phyloP scores from a whole-genome alignment of 768 basidiomycete species.

The Leucocoprinus birnbaumii region DNA sequence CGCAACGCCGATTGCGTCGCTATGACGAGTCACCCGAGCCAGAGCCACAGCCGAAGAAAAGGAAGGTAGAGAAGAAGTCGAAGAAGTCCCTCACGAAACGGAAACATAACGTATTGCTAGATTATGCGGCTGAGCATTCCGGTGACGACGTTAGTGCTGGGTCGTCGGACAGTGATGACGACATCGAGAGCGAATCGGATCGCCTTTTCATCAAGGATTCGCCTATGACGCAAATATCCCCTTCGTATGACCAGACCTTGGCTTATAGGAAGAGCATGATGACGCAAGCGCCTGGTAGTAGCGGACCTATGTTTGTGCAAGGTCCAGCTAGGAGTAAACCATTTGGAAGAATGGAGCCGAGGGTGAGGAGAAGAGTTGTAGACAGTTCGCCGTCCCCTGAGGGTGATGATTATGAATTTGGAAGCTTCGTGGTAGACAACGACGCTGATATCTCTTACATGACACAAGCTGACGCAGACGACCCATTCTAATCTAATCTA shows the following conservation, averaged over 20 bases:
- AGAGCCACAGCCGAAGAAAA: constrained; percentile 15
- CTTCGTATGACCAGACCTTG: constrained; percentile 71
- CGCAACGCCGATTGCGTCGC: constrained; percentile 35
- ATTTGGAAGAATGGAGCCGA: constrained; percentile 35
- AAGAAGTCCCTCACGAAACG: constrained; percentile 23
- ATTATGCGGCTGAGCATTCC: constrained; percentile 73
- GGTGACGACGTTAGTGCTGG: constrained; percentile 76
- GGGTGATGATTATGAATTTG: constrained; percentile 60
- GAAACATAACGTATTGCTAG: constrained; percentile 44
- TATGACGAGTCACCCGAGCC: constrained; percentile 23
- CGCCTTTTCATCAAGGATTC: constrained; percentile 61
- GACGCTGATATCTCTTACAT: constrained; percentile 63
- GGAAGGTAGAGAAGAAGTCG: constrained; percentile 9
- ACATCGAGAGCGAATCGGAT: constrained; percentile 66
- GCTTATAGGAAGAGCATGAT: constrained; percentile 71
- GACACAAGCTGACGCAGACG: constrained; percentile 9
- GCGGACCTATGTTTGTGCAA: constrained; percentile 52
- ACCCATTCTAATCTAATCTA: constrained; percentile 1
- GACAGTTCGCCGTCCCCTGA: constrained; percentile 58
- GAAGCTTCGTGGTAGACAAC: constrained; percentile 81
- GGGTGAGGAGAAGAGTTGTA: constrained; percentile 12
- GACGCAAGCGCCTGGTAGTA: constrained; percentile 54
- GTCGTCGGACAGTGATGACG: constrained; percentile 49
- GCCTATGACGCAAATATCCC: constrained; percentile 63
- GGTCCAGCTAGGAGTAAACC: constrained; percentile 44